phyloP scores from a whole-genome alignment of 495 filamentous ascomycete species.

The Tuber umbilicatum region DNA sequence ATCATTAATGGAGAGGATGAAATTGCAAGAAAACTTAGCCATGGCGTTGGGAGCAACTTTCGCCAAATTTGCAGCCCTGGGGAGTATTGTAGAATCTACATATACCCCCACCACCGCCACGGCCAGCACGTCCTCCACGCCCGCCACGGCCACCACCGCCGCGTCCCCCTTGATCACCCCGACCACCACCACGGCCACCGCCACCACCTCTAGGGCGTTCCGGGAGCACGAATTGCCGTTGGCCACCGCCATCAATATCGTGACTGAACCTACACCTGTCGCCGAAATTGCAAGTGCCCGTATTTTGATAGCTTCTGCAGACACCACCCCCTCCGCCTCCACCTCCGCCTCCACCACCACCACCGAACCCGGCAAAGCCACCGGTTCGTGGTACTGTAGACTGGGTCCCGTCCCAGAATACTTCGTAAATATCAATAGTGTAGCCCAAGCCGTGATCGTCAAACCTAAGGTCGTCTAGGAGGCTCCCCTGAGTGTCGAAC shows the following conservation, averaged over 20 bases:
- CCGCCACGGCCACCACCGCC: conserved; percentile 11
- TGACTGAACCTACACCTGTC: conserved; percentile 22
- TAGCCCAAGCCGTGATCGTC: conserved; percentile 24
- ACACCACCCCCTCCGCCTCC: conserved; percentile 2
- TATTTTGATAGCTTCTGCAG: conserved; percentile 17
- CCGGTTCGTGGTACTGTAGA: neutral
- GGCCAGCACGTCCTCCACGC: conserved; percentile 20
- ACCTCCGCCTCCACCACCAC: conserved; percentile 11
- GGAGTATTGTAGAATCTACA: conserved; percentile 9
- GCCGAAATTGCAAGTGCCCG: conserved; percentile 22
- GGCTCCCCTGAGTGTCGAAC: conserved; percentile 26
- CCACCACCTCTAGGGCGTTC: conserved; percentile 20
- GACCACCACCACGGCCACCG: conserved; percentile 15
- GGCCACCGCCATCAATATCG: neutral
- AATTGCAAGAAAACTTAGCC: neutral
- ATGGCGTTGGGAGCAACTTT: neutral
- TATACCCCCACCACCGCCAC: conserved; percentile 10
- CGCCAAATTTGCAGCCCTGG: conserved; percentile 9
- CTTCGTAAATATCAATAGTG: conserved; percentile 14
- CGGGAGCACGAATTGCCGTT: neutral
- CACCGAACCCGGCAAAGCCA: conserved; percentile 8
- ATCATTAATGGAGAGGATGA: neutral
- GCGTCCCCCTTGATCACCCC: conserved; percentile 21
- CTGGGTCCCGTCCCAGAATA: conserved; percentile 21
- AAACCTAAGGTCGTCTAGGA: conserved; percentile 29